A percentile compares a stretch with the other conserved stretches of the same genome.
Evolutionary conservation across 106 monocot genomes (phyloP).

Genomic region (Xerophyta viscosa): DNA sequence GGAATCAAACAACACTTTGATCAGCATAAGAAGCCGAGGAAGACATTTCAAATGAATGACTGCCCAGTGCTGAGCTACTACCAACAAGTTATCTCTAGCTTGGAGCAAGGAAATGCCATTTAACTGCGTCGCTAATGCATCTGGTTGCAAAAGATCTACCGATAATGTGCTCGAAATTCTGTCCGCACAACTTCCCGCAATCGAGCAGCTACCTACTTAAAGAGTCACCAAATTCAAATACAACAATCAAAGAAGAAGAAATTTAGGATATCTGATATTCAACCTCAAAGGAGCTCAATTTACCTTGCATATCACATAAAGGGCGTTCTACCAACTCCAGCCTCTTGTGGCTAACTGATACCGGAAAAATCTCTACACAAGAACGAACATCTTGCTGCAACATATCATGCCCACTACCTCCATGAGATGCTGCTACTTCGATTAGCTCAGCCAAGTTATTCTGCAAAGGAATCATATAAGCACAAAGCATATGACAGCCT

Average conservation of each 20-base stretch:
- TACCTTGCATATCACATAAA: conserved; percentile 47
- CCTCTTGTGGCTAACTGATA: conserved; percentile 14
- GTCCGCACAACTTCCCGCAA: conserved; percentile 30
- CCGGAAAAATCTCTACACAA: conserved; percentile 32
- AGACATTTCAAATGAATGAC: conserved; percentile 54
- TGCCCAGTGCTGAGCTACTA: conserved; percentile 46
- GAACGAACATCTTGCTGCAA: conserved; percentile 17
- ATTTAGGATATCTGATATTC: not conserved
- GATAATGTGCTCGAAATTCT: conserved; percentile 41
- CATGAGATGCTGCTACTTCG: conserved; percentile 36
- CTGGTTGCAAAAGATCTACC: conserved; percentile 36
- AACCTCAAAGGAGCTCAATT: not conserved
- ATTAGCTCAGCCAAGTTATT: conserved; percentile 33
- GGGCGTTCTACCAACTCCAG: conserved; percentile 12
- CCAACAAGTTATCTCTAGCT: conserved; percentile 24
- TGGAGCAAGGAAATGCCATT: conserved; percentile 8
- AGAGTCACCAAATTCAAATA: conserved; percentile 5
- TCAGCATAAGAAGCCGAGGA: conserved; percentile 50
- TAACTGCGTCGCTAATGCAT: conserved; percentile 15
- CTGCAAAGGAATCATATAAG: conserved; percentile 11
- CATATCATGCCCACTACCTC: conserved; percentile 13
- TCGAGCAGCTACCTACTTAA: conserved; percentile 35
- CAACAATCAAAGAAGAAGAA: conserved; percentile 5
- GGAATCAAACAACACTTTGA: conserved; percentile 25
- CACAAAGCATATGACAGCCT: no score